Evolutionary conservation across 1,284 basidiomycete species (phyloP), one percentile per base, ranked within the genome.

Genomic region (Athelia sp.): DNA sequence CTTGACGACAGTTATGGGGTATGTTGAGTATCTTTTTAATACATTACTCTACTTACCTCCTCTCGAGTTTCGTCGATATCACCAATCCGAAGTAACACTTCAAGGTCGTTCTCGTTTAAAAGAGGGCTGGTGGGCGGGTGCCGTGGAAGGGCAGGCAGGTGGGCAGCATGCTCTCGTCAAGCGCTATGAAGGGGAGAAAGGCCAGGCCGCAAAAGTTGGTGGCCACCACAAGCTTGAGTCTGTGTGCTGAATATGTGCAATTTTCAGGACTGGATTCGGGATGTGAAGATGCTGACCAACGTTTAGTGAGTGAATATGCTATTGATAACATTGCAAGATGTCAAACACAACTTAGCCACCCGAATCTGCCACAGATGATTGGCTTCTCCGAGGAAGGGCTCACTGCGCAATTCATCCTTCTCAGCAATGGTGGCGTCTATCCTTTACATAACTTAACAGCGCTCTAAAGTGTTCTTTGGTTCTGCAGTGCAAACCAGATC

Each of bases 311-410:
- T 60, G 29, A n/a, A 15, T 32, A 9, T 19, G n/a, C n/a, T n/a
- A n/a, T 19, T 40, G 21, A 2, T 36, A 6, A 18, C 23, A 50
- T 15, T 45, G 32, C 32, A 48, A 15, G 50, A 18, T 24, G 31
- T 42, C n/a, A 32, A 31, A 24, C 49, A 8, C 42, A 14, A 22
- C 49, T 26, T 46, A 80, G 78, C 52, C 78, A 79, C 49, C 74
- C 76, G 13, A 78, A 75, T 56, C 58, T 79, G 14, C 78, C 78
- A 0, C 76, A 79, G 56, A 70, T 80, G 65, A 54, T 76, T 6
- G 78, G 77, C 1, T 76, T 75, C 54, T 79, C 78, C 0, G 62
- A 70, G n/a, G 71, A 72, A 18, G 65, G 71, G 36, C 61, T 70
- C 0, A 68, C 69, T 1, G 75, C 72, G 0, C 77, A 74, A 0